Evolutionary conservation across 2,329 filamentous ascomycete genomes (phyloP).

Genomic region (Xylariales sp.): DNA sequence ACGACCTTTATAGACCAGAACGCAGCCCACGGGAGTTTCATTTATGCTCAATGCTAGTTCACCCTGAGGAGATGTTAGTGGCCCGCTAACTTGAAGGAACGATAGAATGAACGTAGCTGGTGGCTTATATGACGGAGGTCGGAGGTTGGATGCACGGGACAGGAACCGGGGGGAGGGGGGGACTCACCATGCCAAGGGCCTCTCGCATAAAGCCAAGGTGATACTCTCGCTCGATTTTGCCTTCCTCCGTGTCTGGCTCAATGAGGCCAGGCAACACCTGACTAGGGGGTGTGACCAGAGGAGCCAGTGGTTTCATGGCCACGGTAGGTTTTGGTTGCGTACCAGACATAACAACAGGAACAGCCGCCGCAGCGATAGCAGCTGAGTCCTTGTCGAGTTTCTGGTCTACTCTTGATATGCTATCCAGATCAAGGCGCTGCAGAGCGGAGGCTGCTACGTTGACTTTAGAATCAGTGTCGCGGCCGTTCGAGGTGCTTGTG

Average conservation of each 20-base stretch:
- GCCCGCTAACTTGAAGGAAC: no score
- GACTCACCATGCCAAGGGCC: constrained; percentile 76
- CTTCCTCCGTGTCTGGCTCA: constrained; percentile 26
- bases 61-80: no score
- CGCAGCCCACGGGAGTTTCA: constrained; percentile 95
- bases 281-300: constrained; percentile 10
- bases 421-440: constrained; percentile 18
- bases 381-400: constrained; percentile 12
- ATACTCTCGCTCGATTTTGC: constrained; percentile 33
- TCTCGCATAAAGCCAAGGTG: constrained; percentile 72
- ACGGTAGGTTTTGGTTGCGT: constrained; percentile 6
- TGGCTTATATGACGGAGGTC: no score
- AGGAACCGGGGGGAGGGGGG: background rate
- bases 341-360: constrained; percentile 19
- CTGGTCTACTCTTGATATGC: constrained; percentile 10
- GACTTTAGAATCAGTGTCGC: constrained; percentile 7
- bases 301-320: constrained; percentile 11
- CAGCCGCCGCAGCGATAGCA: constrained; percentile 15
- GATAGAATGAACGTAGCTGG: no score
- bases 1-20: constrained; percentile 75
- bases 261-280: constrained; percentile 24
- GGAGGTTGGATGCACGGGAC: background rate
- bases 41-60: constrained; percentile 78
- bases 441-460: constrained; percentile 13
- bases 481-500: no score